Conservation (phyloP, 208 protist species). For the Leishmania braziliensis region DNA sequence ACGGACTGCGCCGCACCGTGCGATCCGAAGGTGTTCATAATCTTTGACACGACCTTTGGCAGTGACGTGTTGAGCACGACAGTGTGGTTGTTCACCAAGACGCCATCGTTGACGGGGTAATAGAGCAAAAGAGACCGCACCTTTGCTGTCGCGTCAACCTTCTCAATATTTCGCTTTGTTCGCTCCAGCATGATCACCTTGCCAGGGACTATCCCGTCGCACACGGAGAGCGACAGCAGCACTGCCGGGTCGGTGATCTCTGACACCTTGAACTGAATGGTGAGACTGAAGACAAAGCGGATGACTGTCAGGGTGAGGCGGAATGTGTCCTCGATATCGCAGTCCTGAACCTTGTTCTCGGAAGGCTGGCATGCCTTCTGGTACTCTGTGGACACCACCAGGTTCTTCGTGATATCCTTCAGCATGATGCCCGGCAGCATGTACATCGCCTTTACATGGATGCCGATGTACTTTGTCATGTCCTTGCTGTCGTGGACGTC, state of each 20-base stretch:
- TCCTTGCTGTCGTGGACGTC: slow-evolving; percentile 58
- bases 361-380: slow-evolving; percentile 82
- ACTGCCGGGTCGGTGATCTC: slow-evolving; percentile 71
- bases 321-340: slow-evolving; percentile 72
- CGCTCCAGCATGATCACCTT: slow-evolving; percentile 84
- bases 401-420: slow-evolving; percentile 54
- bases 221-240: slow-evolving; percentile 48
- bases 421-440: slow-evolving; percentile 73
- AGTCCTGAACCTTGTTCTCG: slow-evolving; percentile 66
- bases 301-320: slow-evolving; percentile 72
- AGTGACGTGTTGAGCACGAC: slow-evolving; percentile 87
- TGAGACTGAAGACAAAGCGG: slow-evolving; percentile 85
- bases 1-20: slow-evolving; percentile 74
- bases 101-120: slow-evolving; percentile 83
- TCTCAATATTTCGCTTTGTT: slow-evolving; percentile 81
- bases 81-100: slow-evolving; percentile 84
- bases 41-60: slow-evolving; percentile 69
- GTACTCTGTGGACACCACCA: slow-evolving; percentile 78
- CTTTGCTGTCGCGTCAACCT: slow-evolving; percentile 87
- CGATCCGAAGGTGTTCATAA: slow-evolving; percentile 84
- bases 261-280: slow-evolving; percentile 86
- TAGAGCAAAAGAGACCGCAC: slow-evolving; percentile 87
- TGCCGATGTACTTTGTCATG: slow-evolving; percentile 67
- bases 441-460: slow-evolving; percentile 90
- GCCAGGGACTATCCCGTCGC: slow-evolving; percentile 79